A percentile compares a stretch with the other conserved stretches of the same genome.
These are phyloP conservation scores for Eruca vesicaria DNA, from an alignment of 441 rosid species.

Conservation along the genomic window DNA sequence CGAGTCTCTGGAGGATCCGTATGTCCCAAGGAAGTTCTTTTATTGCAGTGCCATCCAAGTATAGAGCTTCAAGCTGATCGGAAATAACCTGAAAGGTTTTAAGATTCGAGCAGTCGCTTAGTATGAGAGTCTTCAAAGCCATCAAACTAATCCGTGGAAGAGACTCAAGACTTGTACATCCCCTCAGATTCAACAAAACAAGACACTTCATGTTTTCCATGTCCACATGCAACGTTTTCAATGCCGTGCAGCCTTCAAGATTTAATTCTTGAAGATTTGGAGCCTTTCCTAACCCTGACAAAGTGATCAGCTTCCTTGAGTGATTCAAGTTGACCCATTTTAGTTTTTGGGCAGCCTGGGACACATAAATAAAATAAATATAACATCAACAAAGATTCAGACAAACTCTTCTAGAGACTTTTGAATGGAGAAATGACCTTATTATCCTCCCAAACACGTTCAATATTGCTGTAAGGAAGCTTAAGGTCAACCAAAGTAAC, in stretches of 20 bases:
- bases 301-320: not conserved
- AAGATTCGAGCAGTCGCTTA: not conserved
- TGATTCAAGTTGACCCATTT: not conserved
- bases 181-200: not conserved
- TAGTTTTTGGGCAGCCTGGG: not conserved
- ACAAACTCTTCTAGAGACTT: not conserved
- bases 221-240: not conserved
- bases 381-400: not conserved
- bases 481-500: not conserved
- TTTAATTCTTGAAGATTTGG: not conserved
- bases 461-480: not conserved
- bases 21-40: not conserved
- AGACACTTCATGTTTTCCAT: not conserved
- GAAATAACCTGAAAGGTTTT: not conserved
- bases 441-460: not conserved
- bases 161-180: not conserved
- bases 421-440: not conserved
- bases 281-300: not conserved
- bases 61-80: not conserved
- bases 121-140: not conserved
- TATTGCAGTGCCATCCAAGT: not conserved
- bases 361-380: not conserved
- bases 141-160: not conserved
- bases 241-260: not conserved
- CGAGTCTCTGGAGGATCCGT: not conserved